phyloP scores from a whole-genome alignment of 2,329 filamentous ascomycete genomes.

The Aspergillus udagawae region DNA sequence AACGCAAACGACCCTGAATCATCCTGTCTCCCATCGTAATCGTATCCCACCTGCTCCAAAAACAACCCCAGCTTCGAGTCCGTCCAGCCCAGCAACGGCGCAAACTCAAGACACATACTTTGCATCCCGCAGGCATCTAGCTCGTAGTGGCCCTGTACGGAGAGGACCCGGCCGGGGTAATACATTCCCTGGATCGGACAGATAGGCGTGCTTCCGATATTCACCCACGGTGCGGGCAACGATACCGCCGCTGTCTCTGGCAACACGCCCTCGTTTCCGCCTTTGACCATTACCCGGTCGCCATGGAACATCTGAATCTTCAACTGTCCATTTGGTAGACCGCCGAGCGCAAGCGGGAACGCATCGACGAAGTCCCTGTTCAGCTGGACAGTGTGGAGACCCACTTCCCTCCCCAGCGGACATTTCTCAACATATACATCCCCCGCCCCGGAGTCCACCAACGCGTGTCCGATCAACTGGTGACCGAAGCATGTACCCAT shows the following conservation, averaged over 20 bases:
- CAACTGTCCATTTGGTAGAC: conserved; percentile 7
- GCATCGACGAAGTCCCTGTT: conserved; percentile 16
- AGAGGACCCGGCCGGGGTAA: conserved; percentile 23
- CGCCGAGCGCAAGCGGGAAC: conserved; percentile 9
- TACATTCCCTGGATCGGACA: conserved; percentile 31
- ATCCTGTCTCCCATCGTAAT: background rate
- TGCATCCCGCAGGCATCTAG: conserved; percentile 25
- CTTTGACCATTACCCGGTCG: conserved; percentile 21
- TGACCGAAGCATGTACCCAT: conserved; percentile 34
- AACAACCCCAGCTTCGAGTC: background rate
- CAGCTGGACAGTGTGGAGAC: conserved; percentile 25
- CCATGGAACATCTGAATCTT: conserved; percentile 36
- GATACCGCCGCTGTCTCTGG: background rate
- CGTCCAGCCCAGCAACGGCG: conserved; percentile 18
- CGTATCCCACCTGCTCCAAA: background rate
- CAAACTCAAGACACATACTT: conserved; percentile 23
- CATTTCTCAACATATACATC: conserved; percentile 20
- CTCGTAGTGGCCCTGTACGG: conserved; percentile 32
- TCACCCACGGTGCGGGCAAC: conserved; percentile 27
- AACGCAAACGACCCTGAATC: background rate
- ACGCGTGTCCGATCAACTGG: conserved; percentile 23
- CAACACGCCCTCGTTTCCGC: background rate
- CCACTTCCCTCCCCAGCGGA: conserved; percentile 24
- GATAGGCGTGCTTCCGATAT: conserved; percentile 21
- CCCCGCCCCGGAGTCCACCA: conserved; percentile 1